Evolutionary conservation across 2,329 filamentous ascomycete species (phyloP).

Genomic region (Aspergillus unguis): DNA sequence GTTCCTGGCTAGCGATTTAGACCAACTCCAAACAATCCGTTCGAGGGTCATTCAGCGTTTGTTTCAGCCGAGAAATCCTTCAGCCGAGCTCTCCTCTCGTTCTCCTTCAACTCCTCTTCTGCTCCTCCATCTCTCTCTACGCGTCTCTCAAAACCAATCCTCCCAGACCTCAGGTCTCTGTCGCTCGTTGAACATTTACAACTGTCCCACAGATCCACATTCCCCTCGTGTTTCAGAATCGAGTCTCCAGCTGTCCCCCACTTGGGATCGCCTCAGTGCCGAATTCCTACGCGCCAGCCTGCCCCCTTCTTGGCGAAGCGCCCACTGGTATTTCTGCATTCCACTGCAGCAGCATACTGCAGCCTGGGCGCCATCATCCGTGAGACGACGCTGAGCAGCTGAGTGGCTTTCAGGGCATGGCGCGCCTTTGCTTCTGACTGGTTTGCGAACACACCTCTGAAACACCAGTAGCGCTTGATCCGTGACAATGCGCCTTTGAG

Average conservation of each 20-base stretch:
- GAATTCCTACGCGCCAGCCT: constrained; percentile 12
- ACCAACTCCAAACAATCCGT: background rate
- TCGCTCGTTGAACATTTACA: background rate
- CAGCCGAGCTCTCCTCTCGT: background rate
- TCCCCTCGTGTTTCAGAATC: constrained; percentile 7
- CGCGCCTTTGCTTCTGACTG: constrained; percentile 12
- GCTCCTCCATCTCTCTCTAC: background rate
- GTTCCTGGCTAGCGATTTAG: constrained; percentile 5
- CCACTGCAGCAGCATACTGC: constrained; percentile 4
- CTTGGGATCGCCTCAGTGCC: constrained; percentile 6
- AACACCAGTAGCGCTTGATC: constrained; percentile 10
- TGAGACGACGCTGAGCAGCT: background rate
- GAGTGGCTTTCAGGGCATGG: constrained; percentile 12
- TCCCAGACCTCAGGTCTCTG: background rate
- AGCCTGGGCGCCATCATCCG: constrained; percentile 4
- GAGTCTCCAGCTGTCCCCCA: constrained; percentile 4
- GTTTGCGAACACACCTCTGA: constrained; percentile 2
- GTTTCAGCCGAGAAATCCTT: constrained; percentile 5
- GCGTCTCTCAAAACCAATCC: constrained; percentile 8
- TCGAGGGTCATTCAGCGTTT: background rate
- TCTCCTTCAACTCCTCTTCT: background rate
- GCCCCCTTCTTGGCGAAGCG: constrained; percentile 18
- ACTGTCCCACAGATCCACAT: constrained; percentile 2
- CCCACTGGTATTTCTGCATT: constrained; percentile 4
- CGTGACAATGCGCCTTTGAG: constrained; percentile 18